Base-by-base conservation (phyloP, 1,284 basidiomycete species). In the Inonotus hispidus region DNA sequence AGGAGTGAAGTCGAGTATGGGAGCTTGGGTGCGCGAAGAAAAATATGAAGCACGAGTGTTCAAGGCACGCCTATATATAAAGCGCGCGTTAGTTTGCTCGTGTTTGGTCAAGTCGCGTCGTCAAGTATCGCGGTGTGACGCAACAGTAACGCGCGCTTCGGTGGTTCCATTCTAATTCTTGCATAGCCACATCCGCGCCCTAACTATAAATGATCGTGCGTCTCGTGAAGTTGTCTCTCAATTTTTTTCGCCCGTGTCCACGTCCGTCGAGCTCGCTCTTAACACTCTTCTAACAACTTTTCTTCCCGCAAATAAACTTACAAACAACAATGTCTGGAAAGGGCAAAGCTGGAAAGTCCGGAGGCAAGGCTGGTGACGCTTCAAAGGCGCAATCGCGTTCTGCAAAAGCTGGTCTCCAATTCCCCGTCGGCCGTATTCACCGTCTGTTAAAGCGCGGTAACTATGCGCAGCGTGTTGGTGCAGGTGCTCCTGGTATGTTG, bases 371-470 rank as follows among this genome's bases (percentile, higher is more conserved):
- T 68, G 79, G 79, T 66, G 81, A 77, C 45, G 71, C 81, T 45
- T 75, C 71, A 67, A 84, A 85, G 72, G 74, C 82, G 11, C 79
- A 85, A 71, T 91, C 90, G 58, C 88, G 90, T 66, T 93, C 91
- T 45, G 82, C 88, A 68, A 93, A 93, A 77, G 82, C 82, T 66
- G 90, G 88, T 68, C 83, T 92, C 66, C 90, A 90, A 76, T 88
- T 93, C 84, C 91, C 90, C 64, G 92, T 93, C 73, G 91, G 92
- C 82, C 91, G 92, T 89, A 89, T 93, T 73, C 92, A 94, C 78
- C 88, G 92, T 85, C 87, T 92, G 66, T 76, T 93, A 67, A 92
- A 92, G 83, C 86, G 85, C 77, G 91, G 91, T 67, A 93, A 93
- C 83, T 93, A 93, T 74, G 88, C 88, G 53, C 84, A 88, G 71